Conservation (phyloP, 352 stramenopile genomes). For the Achlya hypogyna region DNA sequence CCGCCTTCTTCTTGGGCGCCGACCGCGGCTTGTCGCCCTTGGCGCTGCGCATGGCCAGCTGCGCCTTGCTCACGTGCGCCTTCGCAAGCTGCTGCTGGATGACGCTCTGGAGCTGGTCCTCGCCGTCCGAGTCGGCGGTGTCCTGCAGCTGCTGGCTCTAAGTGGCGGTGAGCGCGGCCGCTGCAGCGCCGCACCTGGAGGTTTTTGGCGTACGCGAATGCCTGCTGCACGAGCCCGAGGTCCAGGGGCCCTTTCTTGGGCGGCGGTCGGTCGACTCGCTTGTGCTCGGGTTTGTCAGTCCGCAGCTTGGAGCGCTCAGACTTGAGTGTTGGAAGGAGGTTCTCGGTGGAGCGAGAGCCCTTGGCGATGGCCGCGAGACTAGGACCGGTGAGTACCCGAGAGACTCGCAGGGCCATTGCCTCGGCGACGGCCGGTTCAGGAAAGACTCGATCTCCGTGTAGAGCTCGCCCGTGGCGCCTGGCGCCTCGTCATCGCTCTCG, state of each 20-base stretch:
- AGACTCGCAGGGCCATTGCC: slow-evolving; percentile 21
- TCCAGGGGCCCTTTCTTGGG: slow-evolving; percentile 30
- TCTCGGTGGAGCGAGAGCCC: slow-evolving; percentile 14
- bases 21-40: slow-evolving; percentile 27
- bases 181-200: slow-evolving; percentile 25
- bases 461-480: slow-evolving; percentile 23
- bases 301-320: slow-evolving; percentile 19
- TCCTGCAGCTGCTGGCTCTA: slow-evolving; percentile 21
- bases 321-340: slow-evolving; percentile 38
- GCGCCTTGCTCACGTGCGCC: slow-evolving; percentile 3
- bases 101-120: slow-evolving; percentile 22
- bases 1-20: slow-evolving; percentile 21
- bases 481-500: neutral
- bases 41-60: slow-evolving; percentile 10
- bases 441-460: slow-evolving; percentile 74
- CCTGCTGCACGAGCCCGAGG: slow-evolving; percentile 55
- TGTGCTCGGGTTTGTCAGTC: slow-evolving; percentile 24
- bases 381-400: slow-evolving; percentile 21
- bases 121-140: slow-evolving; percentile 32
- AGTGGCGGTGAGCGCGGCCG: neutral
- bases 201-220: slow-evolving; percentile 58
- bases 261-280: neutral
- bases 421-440: slow-evolving; percentile 58
- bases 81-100: slow-evolving; percentile 6
- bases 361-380: slow-evolving; percentile 25